Evolutionary conservation across 2,329 filamentous ascomycete species (phyloP), one percentile per base, ranked within the genome.

Genomic region (Talaromyces sp.): DNA sequence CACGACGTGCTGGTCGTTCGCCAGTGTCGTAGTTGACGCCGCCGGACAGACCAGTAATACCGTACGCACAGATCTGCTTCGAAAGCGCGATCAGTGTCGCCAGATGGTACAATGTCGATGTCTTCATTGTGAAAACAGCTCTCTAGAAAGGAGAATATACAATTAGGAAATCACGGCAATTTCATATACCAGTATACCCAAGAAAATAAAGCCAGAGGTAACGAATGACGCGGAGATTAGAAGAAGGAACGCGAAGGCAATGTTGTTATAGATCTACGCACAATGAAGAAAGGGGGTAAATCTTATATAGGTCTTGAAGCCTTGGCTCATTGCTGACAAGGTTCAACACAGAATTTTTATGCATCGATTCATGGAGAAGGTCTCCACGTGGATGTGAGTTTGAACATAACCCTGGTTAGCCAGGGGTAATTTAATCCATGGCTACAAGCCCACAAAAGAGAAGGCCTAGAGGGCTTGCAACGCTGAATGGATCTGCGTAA

Each of bases 1-100:
- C 91, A 59, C 83, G 82, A 68, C 92, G 85, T 36, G 79, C 65
- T 8, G 78, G 78, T 19, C 75, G 65, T 67, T 72, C 65, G 38
- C 74, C 74, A 7, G 73, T 74, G 1, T 58, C 40, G 6, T 63
- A 17, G 61, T 75, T 71, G 38, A 77, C 68, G 31, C 74, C 73
- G 38, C 64, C 70, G 10, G 49, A 53, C 5, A 71, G 64, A 54
- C 77, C 76, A 58, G 72, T 73, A 61, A 76, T 64, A 25, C 53
- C 61, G 25, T 67, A 67, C 11, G 53, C 62, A 17, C 17, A 17
- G 25, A 51, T 61, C 27, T 40, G 17, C 31, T 36, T 60, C 11
- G 60, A 63, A 15, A 59, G 15, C 13, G 36, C 27, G 38, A 58
- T 43, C 31, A 67, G 49, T 2, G 47, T 31, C 3, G 29, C 40